Base-by-base conservation (phyloP, 441 rosid species). In the Codiaeum variegatum region DNA sequence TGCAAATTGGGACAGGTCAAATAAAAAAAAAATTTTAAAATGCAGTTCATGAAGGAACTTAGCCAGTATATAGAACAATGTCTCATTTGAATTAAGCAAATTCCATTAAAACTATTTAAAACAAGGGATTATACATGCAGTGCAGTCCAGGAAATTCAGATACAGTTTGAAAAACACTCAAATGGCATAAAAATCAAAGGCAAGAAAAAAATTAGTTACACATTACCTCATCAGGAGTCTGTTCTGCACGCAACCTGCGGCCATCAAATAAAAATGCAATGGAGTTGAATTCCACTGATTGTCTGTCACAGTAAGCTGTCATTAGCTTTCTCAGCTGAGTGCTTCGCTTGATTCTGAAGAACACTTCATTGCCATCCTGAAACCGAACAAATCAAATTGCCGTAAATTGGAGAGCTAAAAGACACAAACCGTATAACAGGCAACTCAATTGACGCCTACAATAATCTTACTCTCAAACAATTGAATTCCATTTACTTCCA, bases 151-250 rank as follows among this genome's bases (percentile, higher is more conserved):
- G 61, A 55, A 24, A 11, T 24, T 55, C 10, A 55, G 24, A 55
- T 8, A 55, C 16, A 55, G 10, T 54, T 2, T 54, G n/a, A 21
- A 24, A 68, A 6, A 44, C 26, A 69, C 32, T 60, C 71, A 59
- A 18, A 21, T 16, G 54, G 29, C 7, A 11, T 2, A 52, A 9
- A 21, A 1, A 12, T 1, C 23, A 28, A 18, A 18, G 60, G 29
- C 6, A 66, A 34, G 19, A 67, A 21, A n/a, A n/a, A n/a, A n/a
- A n/a, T n/a, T n/a, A n/a, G n/a, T n/a, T n/a, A n/a, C n/a, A n/a
- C n/a, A n/a, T n/a, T 51, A 86, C 91, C 89, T 89, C 91, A n/a
- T 85, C 88, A 7, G 93, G 93, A 59, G 93, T 88, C 75, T 87
- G 91, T 49, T 89, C 90, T 4, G 66, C 88, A 7, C 88, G 84